A percentile compares a stretch with the other conserved stretches of the same genome.
phyloP scores from a whole-genome alignment of 2,329 filamentous ascomycete genomes.

The Plectosphaerella plurivora region DNA sequence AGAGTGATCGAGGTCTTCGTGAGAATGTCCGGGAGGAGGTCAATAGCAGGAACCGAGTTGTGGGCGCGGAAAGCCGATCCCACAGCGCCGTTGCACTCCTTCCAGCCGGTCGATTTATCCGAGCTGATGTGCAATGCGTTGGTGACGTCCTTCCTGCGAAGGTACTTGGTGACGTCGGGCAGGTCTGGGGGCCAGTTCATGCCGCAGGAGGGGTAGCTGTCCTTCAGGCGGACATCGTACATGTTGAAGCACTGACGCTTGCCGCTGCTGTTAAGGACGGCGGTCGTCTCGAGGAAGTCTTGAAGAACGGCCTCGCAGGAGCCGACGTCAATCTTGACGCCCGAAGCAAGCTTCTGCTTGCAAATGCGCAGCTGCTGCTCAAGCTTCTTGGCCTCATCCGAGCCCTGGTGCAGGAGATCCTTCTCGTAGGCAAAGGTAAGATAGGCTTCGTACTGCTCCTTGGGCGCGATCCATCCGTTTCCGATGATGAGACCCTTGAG shows the following conservation, averaged over 20 bases:
- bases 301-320: constrained; percentile 76
- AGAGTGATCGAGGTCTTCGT: constrained; percentile 74
- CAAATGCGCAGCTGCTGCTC: constrained; percentile 69
- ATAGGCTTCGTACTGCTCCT: constrained; percentile 86
- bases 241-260: constrained; percentile 77
- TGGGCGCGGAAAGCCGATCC: constrained; percentile 63
- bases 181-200: constrained; percentile 98
- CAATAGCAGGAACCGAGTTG: constrained; percentile 68
- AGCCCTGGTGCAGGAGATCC: constrained; percentile 65
- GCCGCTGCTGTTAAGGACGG: constrained; percentile 40
- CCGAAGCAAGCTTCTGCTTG: constrained; percentile 50
- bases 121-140: constrained; percentile 76
- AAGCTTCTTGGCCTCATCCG: constrained; percentile 58
- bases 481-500: constrained; percentile 86
- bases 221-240: constrained; percentile 89
- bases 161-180: constrained; percentile 70
- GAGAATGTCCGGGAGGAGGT: constrained; percentile 73
- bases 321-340: constrained; percentile 57
- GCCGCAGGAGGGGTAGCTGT: constrained; percentile 78
- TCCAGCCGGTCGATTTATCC: constrained; percentile 84
- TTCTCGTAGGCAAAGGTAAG: constrained; percentile 75
- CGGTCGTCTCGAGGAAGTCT: constrained; percentile 64
- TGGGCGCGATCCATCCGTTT: constrained; percentile 94
- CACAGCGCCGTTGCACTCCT: constrained; percentile 81
- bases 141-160: constrained; percentile 75